Percentiles rank a stretch among this genome's conserved stretches.
Conservation (phyloP, 2,329 filamentous ascomycete species). For the Elsinoe batatas region DNA sequence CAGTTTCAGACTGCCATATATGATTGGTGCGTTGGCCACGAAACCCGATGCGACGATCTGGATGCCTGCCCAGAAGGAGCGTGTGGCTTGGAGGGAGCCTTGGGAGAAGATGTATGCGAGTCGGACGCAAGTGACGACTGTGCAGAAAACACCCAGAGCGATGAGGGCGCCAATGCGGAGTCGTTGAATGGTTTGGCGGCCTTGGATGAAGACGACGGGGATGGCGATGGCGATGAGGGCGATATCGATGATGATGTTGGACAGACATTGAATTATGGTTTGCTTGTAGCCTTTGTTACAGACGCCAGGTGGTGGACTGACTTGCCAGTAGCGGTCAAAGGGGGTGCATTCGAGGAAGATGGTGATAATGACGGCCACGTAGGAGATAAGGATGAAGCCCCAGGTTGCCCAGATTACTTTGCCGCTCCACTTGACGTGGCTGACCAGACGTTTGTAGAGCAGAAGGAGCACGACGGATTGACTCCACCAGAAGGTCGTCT, state of each 20-base stretch:
- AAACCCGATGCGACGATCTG: conserved; percentile 1
- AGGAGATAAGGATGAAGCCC: neutral
- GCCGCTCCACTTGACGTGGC: conserved; percentile 8
- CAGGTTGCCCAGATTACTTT: neutral
- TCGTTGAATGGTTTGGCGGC: conserved; percentile 1
- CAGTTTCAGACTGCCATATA: conserved; percentile 9
- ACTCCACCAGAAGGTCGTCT: conserved; percentile 12
- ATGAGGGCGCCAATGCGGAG: conserved; percentile 7
- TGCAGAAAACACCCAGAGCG: conserved; percentile 8
- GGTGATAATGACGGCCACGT: neutral
- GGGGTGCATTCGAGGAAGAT: conserved; percentile 10
- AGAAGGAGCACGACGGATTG: conserved; percentile 3
- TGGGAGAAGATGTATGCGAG: conserved; percentile 10
- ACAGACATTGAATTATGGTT: conserved; percentile 2
- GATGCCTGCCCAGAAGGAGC: conserved; percentile 5
- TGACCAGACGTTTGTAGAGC: conserved; percentile 7
- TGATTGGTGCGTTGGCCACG: conserved; percentile 9
- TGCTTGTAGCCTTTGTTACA: conserved; percentile 5
- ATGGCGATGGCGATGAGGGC: neutral
- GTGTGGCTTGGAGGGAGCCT: neutral
- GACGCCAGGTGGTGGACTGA: neutral
- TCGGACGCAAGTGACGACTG: conserved; percentile 3
- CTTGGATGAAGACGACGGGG: conserved; percentile 8
- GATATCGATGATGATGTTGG: conserved; percentile 5
- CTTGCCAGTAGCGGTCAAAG: conserved; percentile 5